phyloP scores from a whole-genome alignment of 805 yeast species.

The Candida gorgasii region DNA sequence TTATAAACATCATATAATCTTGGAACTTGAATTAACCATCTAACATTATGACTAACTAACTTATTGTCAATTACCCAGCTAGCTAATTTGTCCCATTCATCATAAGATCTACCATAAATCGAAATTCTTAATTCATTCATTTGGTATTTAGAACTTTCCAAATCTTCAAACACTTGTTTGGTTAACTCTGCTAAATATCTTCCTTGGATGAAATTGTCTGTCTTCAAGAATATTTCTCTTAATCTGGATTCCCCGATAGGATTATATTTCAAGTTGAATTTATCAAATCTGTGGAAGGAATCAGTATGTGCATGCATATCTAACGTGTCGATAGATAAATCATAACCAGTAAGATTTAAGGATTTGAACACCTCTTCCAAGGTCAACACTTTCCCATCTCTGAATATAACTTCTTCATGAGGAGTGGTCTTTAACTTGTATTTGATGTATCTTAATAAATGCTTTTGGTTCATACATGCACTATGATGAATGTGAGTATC shows the following conservation, averaged over 20 bases:
- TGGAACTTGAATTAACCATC: constrained; percentile 97
- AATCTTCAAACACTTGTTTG: constrained; percentile 88
- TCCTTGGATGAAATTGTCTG: constrained; percentile 91
- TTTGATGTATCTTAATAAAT: constrained; percentile 88
- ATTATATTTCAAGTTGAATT: constrained; percentile 93
- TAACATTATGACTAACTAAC: constrained; percentile 85
- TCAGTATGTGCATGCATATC: constrained; percentile 99
- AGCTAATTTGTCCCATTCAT: constrained; percentile 96
- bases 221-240: constrained; percentile 92
- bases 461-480: constrained; percentile 99
- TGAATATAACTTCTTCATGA: constrained; percentile 85
- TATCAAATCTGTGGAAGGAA: constrained; percentile 96
- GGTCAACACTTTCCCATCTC: constrained; percentile 89
- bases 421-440: constrained; percentile 87
- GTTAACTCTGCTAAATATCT: constrained; percentile 90
- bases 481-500: constrained; percentile 99
- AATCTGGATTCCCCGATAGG: constrained; percentile 98
- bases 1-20: constrained; percentile 89
- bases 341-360: constrained; percentile 88
- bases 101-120: constrained; percentile 82
- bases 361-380: constrained; percentile 90
- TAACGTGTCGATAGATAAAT: constrained; percentile 90
- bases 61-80: constrained; percentile 94
- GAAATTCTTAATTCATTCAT: constrained; percentile 97
- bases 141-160: constrained; percentile 94